Evolutionary conservation across 352 stramenopile genomes (phyloP).

Genomic region (Phytophthora sojae): DNA sequence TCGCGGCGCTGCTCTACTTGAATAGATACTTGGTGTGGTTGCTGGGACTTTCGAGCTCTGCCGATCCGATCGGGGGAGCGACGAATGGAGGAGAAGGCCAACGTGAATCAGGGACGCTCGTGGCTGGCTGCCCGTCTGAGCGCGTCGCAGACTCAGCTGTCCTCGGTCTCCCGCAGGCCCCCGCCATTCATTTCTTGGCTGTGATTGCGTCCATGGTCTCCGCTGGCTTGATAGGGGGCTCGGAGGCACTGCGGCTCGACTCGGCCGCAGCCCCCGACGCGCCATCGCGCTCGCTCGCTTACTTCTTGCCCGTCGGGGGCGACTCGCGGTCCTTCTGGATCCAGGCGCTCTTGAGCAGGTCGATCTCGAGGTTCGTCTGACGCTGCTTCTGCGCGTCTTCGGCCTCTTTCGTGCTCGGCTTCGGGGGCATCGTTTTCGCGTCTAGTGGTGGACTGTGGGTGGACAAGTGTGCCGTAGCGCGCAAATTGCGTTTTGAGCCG

Average conservation of each 20-base stretch:
- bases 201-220: slow-evolving; percentile 12
- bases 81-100: slow-evolving; percentile 23
- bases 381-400: slow-evolving; percentile 62
- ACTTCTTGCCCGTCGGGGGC: slow-evolving; percentile 41
- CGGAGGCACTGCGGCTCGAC: not conserved
- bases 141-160: slow-evolving; percentile 27
- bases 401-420: slow-evolving; percentile 40
- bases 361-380: slow-evolving; percentile 73
- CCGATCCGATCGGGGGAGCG: slow-evolving; percentile 1
- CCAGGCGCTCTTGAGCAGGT: slow-evolving; percentile 67
- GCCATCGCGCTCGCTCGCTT: slow-evolving; percentile 13
- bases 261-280: no score
- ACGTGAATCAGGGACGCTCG: slow-evolving; percentile 7
- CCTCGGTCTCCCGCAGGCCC: slow-evolving; percentile 16
- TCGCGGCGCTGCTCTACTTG: slow-evolving; percentile 33
- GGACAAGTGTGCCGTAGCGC: slow-evolving; percentile 33
- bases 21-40: slow-evolving; percentile 36
- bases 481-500: slow-evolving; percentile 50
- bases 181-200: slow-evolving; percentile 23
- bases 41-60: slow-evolving; percentile 5
- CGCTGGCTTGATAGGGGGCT: not conserved
- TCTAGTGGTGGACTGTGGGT: slow-evolving; percentile 13
- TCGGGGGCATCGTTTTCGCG: slow-evolving; percentile 40
- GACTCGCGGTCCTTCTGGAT: slow-evolving; percentile 68
- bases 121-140: slow-evolving; percentile 24